Conservation (phyloP, 257 asterid species). For the Anisodus acutangulus region DNA sequence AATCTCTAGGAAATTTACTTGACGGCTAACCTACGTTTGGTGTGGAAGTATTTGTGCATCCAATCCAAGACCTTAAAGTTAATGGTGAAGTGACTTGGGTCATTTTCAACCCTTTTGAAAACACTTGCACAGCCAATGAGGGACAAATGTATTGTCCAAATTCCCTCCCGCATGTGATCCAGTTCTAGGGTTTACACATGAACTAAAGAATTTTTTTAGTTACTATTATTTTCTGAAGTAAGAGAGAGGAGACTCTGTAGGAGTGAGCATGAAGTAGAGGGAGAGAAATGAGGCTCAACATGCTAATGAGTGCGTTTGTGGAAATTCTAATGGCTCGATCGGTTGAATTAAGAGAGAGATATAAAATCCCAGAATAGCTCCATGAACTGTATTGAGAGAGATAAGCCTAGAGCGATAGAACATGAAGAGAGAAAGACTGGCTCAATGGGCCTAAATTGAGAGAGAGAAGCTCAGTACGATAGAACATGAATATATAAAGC, state of each 20-base stretch:
- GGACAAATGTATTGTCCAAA: not conserved
- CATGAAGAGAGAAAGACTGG: constrained; percentile 15
- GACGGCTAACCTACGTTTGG: not conserved
- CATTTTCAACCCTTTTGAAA: not conserved
- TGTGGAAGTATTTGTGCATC: not conserved
- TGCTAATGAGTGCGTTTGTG: not conserved
- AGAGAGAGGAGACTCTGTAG: not conserved
- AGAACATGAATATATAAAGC: not conserved
- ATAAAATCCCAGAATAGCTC: not conserved
- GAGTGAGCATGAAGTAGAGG: constrained; percentile 16
- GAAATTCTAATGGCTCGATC: not conserved
- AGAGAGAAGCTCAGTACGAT: not conserved
- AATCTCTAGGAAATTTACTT: not conserved
- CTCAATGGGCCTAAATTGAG: not conserved
- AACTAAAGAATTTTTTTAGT: not conserved
- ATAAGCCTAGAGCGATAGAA: not conserved
- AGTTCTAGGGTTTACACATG: not conserved
- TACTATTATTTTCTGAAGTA: not conserved
- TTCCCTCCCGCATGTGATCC: not conserved
- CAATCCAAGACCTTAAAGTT: not conserved
- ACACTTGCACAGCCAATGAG: not conserved
- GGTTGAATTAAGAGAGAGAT: not conserved
- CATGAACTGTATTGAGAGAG: not conserved
- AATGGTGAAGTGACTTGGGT: not conserved
- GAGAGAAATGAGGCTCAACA: not conserved